phyloP scores from a whole-genome alignment of 2,329 filamentous ascomycete species.

The Nigrospora sphaerica region DNA sequence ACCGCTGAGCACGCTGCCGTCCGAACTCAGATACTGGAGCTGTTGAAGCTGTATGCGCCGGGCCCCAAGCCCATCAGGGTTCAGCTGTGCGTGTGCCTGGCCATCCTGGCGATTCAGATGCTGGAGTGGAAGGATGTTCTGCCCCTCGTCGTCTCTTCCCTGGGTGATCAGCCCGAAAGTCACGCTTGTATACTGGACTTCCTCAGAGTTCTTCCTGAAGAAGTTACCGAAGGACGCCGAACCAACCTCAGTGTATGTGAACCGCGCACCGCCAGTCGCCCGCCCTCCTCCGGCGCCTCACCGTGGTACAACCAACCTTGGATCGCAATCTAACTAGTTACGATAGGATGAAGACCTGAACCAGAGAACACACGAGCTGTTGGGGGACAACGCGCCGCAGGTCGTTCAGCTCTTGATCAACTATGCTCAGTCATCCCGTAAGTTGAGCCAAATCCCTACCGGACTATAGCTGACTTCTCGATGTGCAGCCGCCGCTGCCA shows the following conservation, averaged over 20 bases:
- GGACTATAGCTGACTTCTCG: neutral
- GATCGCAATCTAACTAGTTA: slow-evolving; percentile 37
- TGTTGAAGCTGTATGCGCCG: slow-evolving; percentile 73
- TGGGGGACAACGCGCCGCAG: slow-evolving; percentile 83
- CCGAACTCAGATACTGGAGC: slow-evolving; percentile 74
- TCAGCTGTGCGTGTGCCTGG: slow-evolving; percentile 90
- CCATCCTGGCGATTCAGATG: slow-evolving; percentile 94
- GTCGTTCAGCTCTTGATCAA: slow-evolving; percentile 82
- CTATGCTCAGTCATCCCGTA: slow-evolving; percentile 88
- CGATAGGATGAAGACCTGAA: slow-evolving; percentile 91
- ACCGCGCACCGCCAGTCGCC: slow-evolving; percentile 47
- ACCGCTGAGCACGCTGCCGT: slow-evolving; percentile 66
- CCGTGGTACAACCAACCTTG: slow-evolving; percentile 21
- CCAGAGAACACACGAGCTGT: slow-evolving; percentile 76
- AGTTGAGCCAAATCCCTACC: slow-evolving; percentile 22
- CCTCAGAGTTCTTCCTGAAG: slow-evolving; percentile 91
- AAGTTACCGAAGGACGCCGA: slow-evolving; percentile 98
- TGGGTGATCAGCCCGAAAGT: slow-evolving; percentile 70
- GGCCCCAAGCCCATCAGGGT: slow-evolving; percentile 82
- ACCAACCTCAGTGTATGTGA: slow-evolving; percentile 97
- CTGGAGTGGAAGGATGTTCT: slow-evolving; percentile 91
- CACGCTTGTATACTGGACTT: slow-evolving; percentile 91
- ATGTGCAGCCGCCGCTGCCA: slow-evolving; percentile 60
- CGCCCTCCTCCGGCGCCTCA: slow-evolving; percentile 15
- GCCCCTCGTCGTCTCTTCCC: slow-evolving; percentile 67